Base-by-base conservation (phyloP, 805 yeast genomes). In the Suhomyces vadensis region DNA sequence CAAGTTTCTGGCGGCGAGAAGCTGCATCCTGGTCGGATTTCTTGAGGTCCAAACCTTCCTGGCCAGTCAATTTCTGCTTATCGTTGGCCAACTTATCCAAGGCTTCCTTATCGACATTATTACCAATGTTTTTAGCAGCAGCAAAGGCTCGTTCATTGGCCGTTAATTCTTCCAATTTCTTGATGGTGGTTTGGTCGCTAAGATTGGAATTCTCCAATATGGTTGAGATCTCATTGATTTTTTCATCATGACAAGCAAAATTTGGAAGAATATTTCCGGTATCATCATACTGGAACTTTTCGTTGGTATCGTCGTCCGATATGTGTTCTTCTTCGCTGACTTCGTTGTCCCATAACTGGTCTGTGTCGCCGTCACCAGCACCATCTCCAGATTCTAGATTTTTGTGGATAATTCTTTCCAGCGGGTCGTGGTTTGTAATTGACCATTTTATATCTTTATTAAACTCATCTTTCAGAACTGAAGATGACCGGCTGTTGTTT, bases 341-440 rank as follows among this genome's bases (percentile, higher is more conserved):
- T 43, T 71, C 77, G 42, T 66, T 52, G 24, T 56, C 53, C 63
- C 64, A 63, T 35, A 41, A 48, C 38, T 39, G 46, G 37, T 21
- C 52, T 37, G 40, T 46, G 11, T 41, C 52, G 5, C 47, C 43
- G 1, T 48, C 50, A n/a, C 37, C 46, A 11, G 39, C 51, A n/a
- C 43, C 39, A 22, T 45, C 47, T 25, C 27, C 27, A 21, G 5
- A 5, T n/a, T 37, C 21, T 8, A 56, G 47, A 20, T 43, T 35
- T 9, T 19, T 26, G 23, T 14, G 17, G 29, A 22, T 31, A 8
- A 40, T 41, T 46, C 94, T 66, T 54, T 83, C 85, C 49, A 83
- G 82, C 0, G 95, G 95, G 54, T 86, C 91, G 53, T 81, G 86
- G 43, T 78, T 77, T 38, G 87, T 73, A 33, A 86, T 82, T 0